phyloP scores from a whole-genome alignment of 306 rosid species.

The Rosa lucieae region DNA sequence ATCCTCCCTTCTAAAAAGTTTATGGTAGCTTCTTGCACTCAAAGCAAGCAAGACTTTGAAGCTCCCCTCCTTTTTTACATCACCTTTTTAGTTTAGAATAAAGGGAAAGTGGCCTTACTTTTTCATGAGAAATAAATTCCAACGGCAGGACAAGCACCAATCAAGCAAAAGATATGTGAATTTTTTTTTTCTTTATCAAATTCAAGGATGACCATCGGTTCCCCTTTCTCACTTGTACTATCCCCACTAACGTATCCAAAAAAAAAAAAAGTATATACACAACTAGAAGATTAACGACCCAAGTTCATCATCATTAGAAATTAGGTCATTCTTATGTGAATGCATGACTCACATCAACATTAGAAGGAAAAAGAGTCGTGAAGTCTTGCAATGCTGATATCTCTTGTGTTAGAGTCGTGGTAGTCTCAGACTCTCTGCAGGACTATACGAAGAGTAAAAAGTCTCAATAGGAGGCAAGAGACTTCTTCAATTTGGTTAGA shows the following conservation, averaged over 20 bases:
- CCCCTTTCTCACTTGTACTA: neutral
- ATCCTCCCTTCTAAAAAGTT: conserved; percentile 50
- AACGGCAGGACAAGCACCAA: conserved; percentile 54
- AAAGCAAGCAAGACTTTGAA: conserved; percentile 90
- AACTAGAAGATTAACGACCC: neutral
- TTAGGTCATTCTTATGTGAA: neutral
- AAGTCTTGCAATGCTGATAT: no score
- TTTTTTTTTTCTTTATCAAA: neutral
- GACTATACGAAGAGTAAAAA: neutral
- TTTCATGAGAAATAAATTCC: conserved; percentile 46
- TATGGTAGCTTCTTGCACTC: conserved; percentile 98
- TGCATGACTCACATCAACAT: neutral
- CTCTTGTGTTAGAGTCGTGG: no score
- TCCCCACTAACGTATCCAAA: neutral
- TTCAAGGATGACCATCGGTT: neutral
- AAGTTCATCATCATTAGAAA: neutral
- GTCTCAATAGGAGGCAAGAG: neutral
- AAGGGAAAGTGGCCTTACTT: conserved; percentile 59
- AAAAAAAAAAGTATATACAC: no score
- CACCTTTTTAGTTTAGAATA: conserved; percentile 43
- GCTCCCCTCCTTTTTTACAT: conserved; percentile 32
- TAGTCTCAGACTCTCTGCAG: no score
- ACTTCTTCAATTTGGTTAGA: neutral
- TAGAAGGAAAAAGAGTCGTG: no score
- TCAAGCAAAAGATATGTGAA: conserved; percentile 50